Evolutionary conservation across 169 alveolate species (phyloP).

Genomic region (Plasmodium falciparum): DNA sequence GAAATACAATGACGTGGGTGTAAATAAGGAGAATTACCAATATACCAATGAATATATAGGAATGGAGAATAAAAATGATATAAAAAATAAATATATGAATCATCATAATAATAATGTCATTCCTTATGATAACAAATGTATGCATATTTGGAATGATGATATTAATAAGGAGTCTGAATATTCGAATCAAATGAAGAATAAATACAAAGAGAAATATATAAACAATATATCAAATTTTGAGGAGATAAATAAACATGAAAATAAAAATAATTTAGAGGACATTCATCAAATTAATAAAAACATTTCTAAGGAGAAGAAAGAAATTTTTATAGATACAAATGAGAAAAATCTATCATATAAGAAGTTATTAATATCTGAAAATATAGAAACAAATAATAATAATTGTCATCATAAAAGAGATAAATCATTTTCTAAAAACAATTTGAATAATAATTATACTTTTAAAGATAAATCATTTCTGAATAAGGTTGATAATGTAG

Average conservation of each 20-base stretch:
- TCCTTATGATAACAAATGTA: too few relatives aligned
- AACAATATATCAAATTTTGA: not conserved
- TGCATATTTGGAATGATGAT: too few relatives aligned
- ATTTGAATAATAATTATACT: not conserved
- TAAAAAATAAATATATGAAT: too few relatives aligned
- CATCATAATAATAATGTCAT: too few relatives aligned
- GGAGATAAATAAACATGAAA: not conserved
- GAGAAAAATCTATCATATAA: slow-evolving; percentile 10
- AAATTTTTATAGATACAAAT: not conserved
- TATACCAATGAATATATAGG: too few relatives aligned
- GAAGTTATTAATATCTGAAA: not conserved
- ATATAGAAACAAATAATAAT: slow-evolving; percentile 3
- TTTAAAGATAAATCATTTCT: slow-evolving; percentile 8
- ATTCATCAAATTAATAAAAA: slow-evolving; percentile 2
- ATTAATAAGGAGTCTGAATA: too few relatives aligned
- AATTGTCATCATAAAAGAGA: not conserved
- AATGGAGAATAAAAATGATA: too few relatives aligned
- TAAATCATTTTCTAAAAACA: not conserved
- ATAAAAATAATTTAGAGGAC: slow-evolving; percentile 23
- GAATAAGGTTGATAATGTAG: not conserved
- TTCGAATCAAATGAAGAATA: too few relatives aligned
- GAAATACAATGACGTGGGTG: too few relatives aligned
- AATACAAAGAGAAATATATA: not conserved
- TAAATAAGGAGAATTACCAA: too few relatives aligned
- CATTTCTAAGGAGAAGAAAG: not conserved